Conservation (phyloP, 305 asterid species). For the Vinca major region DNA sequence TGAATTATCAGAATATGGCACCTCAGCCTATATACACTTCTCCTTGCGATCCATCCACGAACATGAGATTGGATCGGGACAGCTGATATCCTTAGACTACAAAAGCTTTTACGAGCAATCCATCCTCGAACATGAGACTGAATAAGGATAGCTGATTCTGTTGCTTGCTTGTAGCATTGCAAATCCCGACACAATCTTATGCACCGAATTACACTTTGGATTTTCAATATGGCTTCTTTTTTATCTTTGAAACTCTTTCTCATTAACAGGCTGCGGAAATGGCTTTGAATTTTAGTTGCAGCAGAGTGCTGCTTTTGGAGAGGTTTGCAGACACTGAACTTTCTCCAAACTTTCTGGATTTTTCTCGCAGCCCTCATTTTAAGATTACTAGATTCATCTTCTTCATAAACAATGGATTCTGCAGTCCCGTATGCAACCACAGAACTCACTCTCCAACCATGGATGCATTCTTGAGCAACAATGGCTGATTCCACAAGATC, state of each 20-base stretch:
- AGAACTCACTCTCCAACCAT: conserved; percentile 28
- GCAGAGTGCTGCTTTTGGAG: conserved; percentile 40
- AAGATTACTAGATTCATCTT: conserved; percentile 20
- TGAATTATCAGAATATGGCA: conserved; percentile 36
- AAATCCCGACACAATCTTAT: conserved; percentile 33
- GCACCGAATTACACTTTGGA: conserved; percentile 49
- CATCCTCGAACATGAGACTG: conserved; percentile 69
- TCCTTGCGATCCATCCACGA: conserved; percentile 64
- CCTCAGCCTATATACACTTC: conserved; percentile 33
- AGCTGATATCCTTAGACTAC: conserved; percentile 34
- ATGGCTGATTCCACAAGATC: conserved; percentile 28
- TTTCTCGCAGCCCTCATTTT: conserved; percentile 34
- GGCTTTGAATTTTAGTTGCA: conserved; percentile 67
- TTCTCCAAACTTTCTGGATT: conserved; percentile 50
- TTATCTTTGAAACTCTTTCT: conserved; percentile 35
- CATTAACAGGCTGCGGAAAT: conserved; percentile 49
- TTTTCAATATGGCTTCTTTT: conserved; percentile 38
- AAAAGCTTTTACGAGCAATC: conserved; percentile 45
- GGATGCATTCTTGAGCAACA: conserved; percentile 29
- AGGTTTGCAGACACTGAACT: conserved; percentile 24
- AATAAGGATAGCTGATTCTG: conserved; percentile 38
- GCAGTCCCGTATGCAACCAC: neutral
- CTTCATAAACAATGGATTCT: conserved; percentile 17
- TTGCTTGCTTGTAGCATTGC: conserved; percentile 32
- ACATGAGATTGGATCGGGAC: conserved; percentile 52